Evolutionary conservation across 2,329 filamentous ascomycete genomes (phyloP).

Genomic region (Magnaporthiopsis incrustans): DNA sequence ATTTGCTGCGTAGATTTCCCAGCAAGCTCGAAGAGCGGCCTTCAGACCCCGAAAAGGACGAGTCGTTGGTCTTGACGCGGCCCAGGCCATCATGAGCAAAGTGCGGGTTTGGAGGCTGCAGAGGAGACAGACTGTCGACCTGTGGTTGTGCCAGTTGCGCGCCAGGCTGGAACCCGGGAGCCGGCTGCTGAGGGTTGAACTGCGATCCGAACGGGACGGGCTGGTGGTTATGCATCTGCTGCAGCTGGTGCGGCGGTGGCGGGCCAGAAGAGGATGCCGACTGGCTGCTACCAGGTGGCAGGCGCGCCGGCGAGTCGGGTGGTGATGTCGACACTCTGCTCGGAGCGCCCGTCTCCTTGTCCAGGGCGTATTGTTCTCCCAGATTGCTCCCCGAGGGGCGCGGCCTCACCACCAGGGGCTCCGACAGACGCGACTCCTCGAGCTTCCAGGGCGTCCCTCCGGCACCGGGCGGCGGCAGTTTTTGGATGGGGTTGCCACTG

Average conservation of each 20-base stretch:
- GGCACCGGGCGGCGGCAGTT: constrained; percentile 33
- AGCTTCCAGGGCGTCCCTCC: constrained; percentile 35
- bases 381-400: constrained; percentile 23
- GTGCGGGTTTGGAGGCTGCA: constrained; percentile 5
- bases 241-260: constrained; percentile 12
- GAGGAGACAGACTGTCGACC: constrained; percentile 3
- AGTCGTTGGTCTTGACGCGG: constrained; percentile 11
- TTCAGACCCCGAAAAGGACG: background rate
- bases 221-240: constrained; percentile 6
- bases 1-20: constrained; percentile 6
- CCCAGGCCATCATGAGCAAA: background rate
- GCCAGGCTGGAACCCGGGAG: background rate
- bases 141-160: background rate
- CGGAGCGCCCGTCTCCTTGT: constrained; percentile 42
- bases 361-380: constrained; percentile 29
- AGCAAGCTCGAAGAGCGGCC: background rate
- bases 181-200: background rate
- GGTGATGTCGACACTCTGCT: constrained; percentile 3
- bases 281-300: background rate
- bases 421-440: constrained; percentile 45
- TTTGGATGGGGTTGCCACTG: constrained; percentile 25
- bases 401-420: constrained; percentile 37
- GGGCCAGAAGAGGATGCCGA: background rate
- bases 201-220: background rate
- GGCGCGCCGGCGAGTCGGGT: background rate